Evolutionary conservation across 2,329 filamentous ascomycete species (phyloP).

Genomic region (Nemania diffusa): DNA sequence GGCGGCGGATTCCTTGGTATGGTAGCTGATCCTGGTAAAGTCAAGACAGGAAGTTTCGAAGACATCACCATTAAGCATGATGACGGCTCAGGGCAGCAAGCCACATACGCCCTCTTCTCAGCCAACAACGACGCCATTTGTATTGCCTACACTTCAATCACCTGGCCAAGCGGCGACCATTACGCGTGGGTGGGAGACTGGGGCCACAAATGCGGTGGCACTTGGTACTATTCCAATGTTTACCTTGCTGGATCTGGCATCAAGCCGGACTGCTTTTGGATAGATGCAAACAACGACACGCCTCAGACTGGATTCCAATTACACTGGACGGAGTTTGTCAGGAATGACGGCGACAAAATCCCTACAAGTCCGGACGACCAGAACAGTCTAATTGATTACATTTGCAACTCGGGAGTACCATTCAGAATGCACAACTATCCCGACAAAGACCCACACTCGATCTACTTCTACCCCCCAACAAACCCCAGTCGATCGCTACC

Average conservation of each 20-base stretch:
- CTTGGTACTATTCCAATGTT: slow-evolving; percentile 45
- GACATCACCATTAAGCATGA: slow-evolving; percentile 39
- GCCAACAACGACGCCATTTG: slow-evolving; percentile 45
- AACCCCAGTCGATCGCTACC: slow-evolving; percentile 22
- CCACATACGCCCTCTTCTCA: slow-evolving; percentile 45
- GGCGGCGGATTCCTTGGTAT: slow-evolving; percentile 42
- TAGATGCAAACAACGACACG: slow-evolving; percentile 41
- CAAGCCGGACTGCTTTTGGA: slow-evolving; percentile 43
- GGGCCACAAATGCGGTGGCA: slow-evolving; percentile 41
- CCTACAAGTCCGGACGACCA: slow-evolving; percentile 17
- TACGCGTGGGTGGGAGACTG: slow-evolving; percentile 44
- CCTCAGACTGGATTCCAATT: slow-evolving; percentile 48
- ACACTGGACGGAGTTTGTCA: slow-evolving; percentile 47
- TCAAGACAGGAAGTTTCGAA: slow-evolving; percentile 36
- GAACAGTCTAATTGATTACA: slow-evolving; percentile 35
- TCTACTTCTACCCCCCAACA: slow-evolving; percentile 32
- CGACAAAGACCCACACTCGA: slow-evolving; percentile 34
- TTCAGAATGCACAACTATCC: slow-evolving; percentile 38
- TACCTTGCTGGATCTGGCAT: slow-evolving; percentile 28
- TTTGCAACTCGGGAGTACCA: slow-evolving; percentile 36
- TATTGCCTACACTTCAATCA: slow-evolving; percentile 39
- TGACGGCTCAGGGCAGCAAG: slow-evolving; percentile 33
- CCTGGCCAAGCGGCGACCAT: slow-evolving; percentile 36
- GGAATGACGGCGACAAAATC: slow-evolving; percentile 8
- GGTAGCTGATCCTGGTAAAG: slow-evolving; percentile 35